Conservation (phyloP, 495 filamentous ascomycete species). For the Xeromyces bisporus region DNA sequence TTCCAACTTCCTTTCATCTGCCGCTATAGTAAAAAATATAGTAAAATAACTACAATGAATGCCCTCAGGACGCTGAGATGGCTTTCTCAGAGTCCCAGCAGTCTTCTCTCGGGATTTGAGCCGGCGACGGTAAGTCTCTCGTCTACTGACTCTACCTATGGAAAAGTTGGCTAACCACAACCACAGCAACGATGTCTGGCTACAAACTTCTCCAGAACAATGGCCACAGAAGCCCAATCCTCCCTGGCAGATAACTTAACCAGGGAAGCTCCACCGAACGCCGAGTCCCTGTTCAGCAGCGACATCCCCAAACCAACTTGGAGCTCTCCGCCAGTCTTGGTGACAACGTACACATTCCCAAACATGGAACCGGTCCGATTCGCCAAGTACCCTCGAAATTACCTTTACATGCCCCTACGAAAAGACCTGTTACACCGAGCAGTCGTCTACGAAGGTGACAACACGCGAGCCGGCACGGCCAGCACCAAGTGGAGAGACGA, state of each 20-base stretch:
- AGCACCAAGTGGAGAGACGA: constrained; percentile 71
- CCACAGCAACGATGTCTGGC: constrained; percentile 36
- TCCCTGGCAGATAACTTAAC: constrained; percentile 18
- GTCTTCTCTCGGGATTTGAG: constrained; percentile 26
- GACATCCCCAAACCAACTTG: constrained; percentile 11
- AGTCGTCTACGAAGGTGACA: constrained; percentile 83
- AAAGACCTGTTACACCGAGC: constrained; percentile 88
- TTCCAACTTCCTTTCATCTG: background rate
- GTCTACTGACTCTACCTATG: constrained; percentile 1
- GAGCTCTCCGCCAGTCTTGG: constrained; percentile 33
- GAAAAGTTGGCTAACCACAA: background rate
- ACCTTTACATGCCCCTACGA: constrained; percentile 72
- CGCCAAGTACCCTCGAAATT: constrained; percentile 58
- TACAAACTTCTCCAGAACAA: constrained; percentile 38
- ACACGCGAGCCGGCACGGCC: constrained; percentile 71
- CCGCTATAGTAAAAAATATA: background rate
- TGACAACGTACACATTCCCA: constrained; percentile 84
- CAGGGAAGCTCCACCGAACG: constrained; percentile 19
- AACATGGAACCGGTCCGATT: constrained; percentile 70
- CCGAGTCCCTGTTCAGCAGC: background rate
- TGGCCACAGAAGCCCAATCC: constrained; percentile 53
- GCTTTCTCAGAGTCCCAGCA: constrained; percentile 27
- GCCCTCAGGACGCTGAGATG: constrained; percentile 20
- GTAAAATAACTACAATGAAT: constrained; percentile 24
- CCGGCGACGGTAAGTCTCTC: constrained; percentile 32